Conservation (phyloP, 306 rosid genomes). For the Vigna nakashimae region DNA sequence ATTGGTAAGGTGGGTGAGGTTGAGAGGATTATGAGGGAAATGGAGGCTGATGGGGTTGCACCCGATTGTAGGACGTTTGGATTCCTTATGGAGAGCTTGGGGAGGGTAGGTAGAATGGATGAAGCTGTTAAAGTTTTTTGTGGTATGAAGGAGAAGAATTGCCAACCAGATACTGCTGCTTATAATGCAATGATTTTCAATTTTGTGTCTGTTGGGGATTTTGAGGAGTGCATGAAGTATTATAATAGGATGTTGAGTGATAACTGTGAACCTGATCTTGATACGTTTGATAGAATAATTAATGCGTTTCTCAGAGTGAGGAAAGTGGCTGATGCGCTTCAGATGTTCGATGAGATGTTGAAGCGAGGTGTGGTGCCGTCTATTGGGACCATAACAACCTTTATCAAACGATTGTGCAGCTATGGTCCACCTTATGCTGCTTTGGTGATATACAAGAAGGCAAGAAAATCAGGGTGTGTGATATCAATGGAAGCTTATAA, state of each 20-base stretch:
- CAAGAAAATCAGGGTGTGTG: conserved; percentile 66
- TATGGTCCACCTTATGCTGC: conserved; percentile 96
- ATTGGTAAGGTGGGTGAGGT: conserved; percentile 65
- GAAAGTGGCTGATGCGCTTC: conserved; percentile 84
- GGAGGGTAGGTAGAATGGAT: conserved; percentile 71
- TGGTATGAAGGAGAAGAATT: conserved; percentile 59
- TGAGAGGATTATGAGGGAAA: conserved; percentile 64
- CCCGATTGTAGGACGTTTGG: conserved; percentile 63
- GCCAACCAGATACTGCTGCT: conserved; percentile 47
- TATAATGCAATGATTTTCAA: conserved; percentile 83
- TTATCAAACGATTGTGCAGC: conserved; percentile 71
- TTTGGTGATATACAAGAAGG: conserved; percentile 73
- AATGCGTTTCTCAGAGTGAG: conserved; percentile 62
- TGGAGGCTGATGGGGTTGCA: conserved; percentile 64
- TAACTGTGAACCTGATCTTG: conserved; percentile 62
- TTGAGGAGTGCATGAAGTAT: conserved; percentile 63
- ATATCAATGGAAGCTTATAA: conserved; percentile 76
- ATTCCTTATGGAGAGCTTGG: conserved; percentile 71
- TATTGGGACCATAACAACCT: conserved; percentile 67
- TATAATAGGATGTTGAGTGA: conserved; percentile 62
- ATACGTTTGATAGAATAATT: conserved; percentile 69
- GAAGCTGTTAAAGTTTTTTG: conserved; percentile 67
- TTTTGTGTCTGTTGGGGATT: conserved; percentile 59
- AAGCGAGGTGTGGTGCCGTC: conserved; percentile 64
- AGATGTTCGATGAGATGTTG: conserved; percentile 85